Conservation (phyloP, 306 rosid species). For the Elaeagnus macrophylla region DNA sequence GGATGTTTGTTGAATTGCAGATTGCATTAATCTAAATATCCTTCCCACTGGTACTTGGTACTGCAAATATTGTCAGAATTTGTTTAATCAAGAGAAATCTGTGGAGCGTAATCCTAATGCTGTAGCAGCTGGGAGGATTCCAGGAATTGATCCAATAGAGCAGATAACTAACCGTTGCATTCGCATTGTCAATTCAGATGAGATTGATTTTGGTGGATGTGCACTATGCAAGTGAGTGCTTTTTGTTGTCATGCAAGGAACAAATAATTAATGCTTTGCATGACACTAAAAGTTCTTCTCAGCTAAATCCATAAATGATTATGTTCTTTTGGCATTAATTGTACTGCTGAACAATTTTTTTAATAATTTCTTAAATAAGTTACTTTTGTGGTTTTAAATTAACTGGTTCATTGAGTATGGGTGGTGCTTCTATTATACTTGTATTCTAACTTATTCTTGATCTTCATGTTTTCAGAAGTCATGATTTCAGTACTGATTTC, state of each 20-base stretch:
- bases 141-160: conserved; percentile 56
- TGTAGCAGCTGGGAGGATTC: conserved; percentile 63
- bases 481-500: conserved; percentile 48
- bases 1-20: conserved; percentile 31
- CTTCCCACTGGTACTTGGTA: conserved; percentile 72
- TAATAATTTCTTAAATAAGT: no score
- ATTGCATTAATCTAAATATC: conserved; percentile 56
- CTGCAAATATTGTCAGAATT: conserved; percentile 72
- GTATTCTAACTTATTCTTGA: conserved; percentile 2
- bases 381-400: no score
- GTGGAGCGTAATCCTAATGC: conserved; percentile 62
- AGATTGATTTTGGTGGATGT: conserved; percentile 63
- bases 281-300: no score
- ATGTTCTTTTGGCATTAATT: no score
- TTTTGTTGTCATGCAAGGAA: conserved; percentile 2
- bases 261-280: neutral
- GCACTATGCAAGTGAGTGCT: conserved; percentile 55
- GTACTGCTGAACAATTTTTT: no score
- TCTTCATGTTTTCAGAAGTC: conserved; percentile 35
- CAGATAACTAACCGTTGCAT: conserved; percentile 71
- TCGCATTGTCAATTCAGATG: conserved; percentile 59
- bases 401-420: no score
- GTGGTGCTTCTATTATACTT: no score
- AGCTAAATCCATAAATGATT: no score
- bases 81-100: conserved; percentile 46